Evolutionary conservation across 495 filamentous ascomycete genomes (phyloP), one percentile per base, ranked within the genome.

Genomic region (Penicillium daleae): DNA sequence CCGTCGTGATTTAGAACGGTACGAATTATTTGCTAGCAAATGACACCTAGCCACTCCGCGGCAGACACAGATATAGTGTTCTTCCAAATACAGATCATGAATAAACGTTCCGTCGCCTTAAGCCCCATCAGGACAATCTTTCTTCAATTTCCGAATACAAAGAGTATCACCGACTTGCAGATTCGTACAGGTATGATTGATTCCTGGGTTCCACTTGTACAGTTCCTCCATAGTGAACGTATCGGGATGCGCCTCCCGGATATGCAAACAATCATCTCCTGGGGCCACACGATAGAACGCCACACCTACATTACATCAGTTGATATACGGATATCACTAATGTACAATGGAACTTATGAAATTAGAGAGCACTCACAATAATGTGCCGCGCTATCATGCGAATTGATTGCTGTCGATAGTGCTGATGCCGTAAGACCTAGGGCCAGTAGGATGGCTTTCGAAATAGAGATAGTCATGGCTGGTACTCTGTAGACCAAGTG

Each of bases 91-190:
- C 3, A 12, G 17, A 42, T n/a, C n/a, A 21, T 32, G 15, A 35
- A 22, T 2, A 19, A 24, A 8, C 10, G 2, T 19, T 35, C 29
- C 19, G 17, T 4, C 51, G 3, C n/a, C 10, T 13, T 35, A 54
- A 54, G 51, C 51, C 4, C 51, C 51, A 33, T 1, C 15, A 5
- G 35, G 35, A 56, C 54, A 56, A 9, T 56, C 33, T 19, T 42
- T 39, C 37, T 8, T 56, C 19, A 56, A n/a, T 26, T 42, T 56
- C 6, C 37, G 10, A 10, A 56, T 56, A n/a, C 54, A 56, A 21
- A 56, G 15, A 21, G 21, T 19, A 7, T 42, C 12, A 6, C 54
- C 54, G 3, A 12, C 6, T 19, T 42, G 27, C 7, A 56, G 2
- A 7, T 56, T 56, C 21, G 33, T 56, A 17, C 54, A 56, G 9